Percentiles rank a stretch among this genome's conserved stretches.
Evolutionary conservation across 768 basidiomycete species (phyloP).

Genomic region (Chalciporus chontae): DNA sequence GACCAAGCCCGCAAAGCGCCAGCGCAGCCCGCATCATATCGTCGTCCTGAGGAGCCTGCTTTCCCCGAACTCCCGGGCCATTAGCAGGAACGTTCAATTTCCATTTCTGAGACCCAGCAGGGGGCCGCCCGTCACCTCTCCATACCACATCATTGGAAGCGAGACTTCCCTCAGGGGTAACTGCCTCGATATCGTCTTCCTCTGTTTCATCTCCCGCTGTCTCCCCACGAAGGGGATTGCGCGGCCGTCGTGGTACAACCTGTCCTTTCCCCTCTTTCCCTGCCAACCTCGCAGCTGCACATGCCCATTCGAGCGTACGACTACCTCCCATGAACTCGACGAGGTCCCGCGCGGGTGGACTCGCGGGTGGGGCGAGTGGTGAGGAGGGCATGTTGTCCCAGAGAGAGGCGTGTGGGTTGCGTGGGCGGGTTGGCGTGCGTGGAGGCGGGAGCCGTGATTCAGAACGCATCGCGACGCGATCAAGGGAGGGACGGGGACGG

Average conservation of each 20-base stretch:
- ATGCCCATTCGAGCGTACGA: slow-evolving; percentile 32
- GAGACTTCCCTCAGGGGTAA: slow-evolving; percentile 59
- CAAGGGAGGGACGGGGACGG: slow-evolving; percentile 30
- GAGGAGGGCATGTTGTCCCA: slow-evolving; percentile 36
- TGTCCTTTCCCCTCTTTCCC: slow-evolving; percentile 37
- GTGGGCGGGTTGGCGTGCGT: slow-evolving; percentile 30
- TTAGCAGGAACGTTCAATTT: neutral
- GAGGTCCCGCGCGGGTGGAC: slow-evolving; percentile 31
- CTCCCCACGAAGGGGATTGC: slow-evolving; percentile 2
- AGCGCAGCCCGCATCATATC: slow-evolving; percentile 71
- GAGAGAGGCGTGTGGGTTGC: slow-evolving; percentile 23
- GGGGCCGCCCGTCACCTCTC: slow-evolving; percentile 14
- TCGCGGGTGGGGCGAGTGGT: slow-evolving; percentile 42
- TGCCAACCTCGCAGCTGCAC: slow-evolving; percentile 44
- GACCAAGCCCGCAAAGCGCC: slow-evolving; percentile 56
- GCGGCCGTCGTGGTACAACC: slow-evolving; percentile 10
- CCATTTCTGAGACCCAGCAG: slow-evolving; percentile 2
- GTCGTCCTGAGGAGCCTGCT: slow-evolving; percentile 43
- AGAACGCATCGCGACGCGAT: slow-evolving; percentile 29
- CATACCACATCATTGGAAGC: slow-evolving; percentile 40
- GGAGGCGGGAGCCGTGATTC: slow-evolving; percentile 29
- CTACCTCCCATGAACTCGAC: slow-evolving; percentile 27
- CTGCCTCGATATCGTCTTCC: slow-evolving; percentile 59
- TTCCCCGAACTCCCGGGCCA: neutral
- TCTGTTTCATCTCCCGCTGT: slow-evolving; percentile 50